Conservation (phyloP, 352 stramenopile species). For the Globisporangium takayamanum region DNA sequence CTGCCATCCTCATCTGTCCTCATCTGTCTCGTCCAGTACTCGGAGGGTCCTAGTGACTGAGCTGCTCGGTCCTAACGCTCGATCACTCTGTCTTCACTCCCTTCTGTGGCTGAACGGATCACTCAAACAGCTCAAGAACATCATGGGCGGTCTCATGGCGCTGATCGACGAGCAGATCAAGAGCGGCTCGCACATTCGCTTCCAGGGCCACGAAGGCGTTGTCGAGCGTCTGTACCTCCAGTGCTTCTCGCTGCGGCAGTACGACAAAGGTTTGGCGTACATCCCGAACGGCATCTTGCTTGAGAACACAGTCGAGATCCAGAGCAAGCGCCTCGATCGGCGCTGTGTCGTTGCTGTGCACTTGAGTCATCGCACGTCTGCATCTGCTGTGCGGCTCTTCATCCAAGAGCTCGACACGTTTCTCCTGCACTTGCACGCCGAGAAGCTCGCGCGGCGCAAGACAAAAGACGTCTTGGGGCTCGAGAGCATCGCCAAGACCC, state of each 20-base stretch:
- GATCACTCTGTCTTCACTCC: background rate
- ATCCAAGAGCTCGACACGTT: slow-evolving; percentile 69
- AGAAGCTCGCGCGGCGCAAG: slow-evolving; percentile 24
- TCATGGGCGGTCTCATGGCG: slow-evolving; percentile 74
- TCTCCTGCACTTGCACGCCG: slow-evolving; percentile 31
- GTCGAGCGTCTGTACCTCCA: slow-evolving; percentile 79
- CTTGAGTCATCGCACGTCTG: slow-evolving; percentile 45
- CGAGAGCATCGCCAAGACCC: slow-evolving; percentile 26
- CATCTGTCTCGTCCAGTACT: no score
- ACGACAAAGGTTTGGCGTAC: slow-evolving; percentile 76
- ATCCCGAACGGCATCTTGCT: slow-evolving; percentile 78
- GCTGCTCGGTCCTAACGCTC: background rate
- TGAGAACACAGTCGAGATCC: slow-evolving; percentile 66
- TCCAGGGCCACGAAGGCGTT: slow-evolving; percentile 73
- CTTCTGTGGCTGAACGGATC: no score
- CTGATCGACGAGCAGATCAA: slow-evolving; percentile 83
- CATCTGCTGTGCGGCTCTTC: slow-evolving; percentile 45
- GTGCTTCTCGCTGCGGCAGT: slow-evolving; percentile 72
- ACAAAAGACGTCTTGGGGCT: slow-evolving; percentile 36
- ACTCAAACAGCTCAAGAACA: slow-evolving; percentile 69
- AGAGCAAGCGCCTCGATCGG: slow-evolving; percentile 53
- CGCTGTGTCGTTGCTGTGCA: slow-evolving; percentile 50
- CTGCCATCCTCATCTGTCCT: no score
- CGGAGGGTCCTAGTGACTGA: background rate
- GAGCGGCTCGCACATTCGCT: slow-evolving; percentile 62